A percentile compares a stretch with the other conserved stretches of the same genome.
Evolutionary conservation across 2,329 filamentous ascomycete genomes (phyloP).

Genomic region (Sclerotinia subarctica): DNA sequence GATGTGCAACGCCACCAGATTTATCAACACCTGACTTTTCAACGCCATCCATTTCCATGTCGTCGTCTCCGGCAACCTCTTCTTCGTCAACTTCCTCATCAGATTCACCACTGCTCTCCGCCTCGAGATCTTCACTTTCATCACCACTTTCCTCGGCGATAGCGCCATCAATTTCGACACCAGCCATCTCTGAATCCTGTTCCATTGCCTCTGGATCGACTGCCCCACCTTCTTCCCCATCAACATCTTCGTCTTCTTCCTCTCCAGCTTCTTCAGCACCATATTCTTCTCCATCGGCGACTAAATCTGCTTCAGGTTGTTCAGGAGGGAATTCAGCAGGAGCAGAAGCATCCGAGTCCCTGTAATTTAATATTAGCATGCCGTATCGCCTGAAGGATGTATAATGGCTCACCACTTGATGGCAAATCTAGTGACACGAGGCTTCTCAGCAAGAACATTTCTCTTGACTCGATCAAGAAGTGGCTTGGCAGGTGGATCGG

Average conservation of each 20-base stretch:
- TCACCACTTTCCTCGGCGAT: constrained; percentile 67
- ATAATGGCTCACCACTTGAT: constrained; percentile 82
- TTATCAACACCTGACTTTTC: constrained; percentile 33
- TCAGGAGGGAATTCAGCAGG: constrained; percentile 95
- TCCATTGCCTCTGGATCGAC: constrained; percentile 45
- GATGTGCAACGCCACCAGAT: constrained; percentile 21
- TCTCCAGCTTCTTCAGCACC: constrained; percentile 85
- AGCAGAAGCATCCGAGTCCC: constrained; percentile 96
- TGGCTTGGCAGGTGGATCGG: constrained; percentile 87
- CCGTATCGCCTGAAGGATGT: background rate
- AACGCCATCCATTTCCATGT: constrained; percentile 50
- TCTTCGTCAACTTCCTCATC: constrained; percentile 50
- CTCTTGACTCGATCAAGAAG: constrained; percentile 88
- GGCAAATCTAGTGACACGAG: constrained; percentile 91
- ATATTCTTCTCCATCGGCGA: constrained; percentile 83
- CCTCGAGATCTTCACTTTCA: constrained; percentile 75
- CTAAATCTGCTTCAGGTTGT: constrained; percentile 89
- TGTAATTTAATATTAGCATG: constrained; percentile 42
- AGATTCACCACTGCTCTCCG: constrained; percentile 62
- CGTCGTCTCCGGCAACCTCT: constrained; percentile 43
- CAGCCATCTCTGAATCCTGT: constrained; percentile 74
- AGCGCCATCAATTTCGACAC: constrained; percentile 53
- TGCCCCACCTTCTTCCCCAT: constrained; percentile 51
- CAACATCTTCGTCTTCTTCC: constrained; percentile 64
- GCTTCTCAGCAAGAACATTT: constrained; percentile 95